Percentiles rank a stretch among this genome's conserved stretches.
Evolutionary conservation across 768 basidiomycete species (phyloP).

Genomic region (Tulasnella sp.): DNA sequence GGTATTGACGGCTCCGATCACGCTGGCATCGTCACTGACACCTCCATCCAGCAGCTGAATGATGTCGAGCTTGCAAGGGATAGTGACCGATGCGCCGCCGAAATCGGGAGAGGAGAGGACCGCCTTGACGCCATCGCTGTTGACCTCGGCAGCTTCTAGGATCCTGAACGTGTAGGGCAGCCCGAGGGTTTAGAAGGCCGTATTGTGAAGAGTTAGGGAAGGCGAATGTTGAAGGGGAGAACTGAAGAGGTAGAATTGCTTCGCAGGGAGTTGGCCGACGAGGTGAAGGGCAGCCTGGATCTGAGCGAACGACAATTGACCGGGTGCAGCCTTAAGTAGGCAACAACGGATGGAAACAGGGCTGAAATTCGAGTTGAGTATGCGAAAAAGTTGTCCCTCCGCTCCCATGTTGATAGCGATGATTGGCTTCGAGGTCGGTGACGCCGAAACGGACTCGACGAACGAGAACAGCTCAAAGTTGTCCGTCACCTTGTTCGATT

Average conservation of each 20-base stretch:
- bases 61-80: conserved; percentile 87
- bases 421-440: conserved; percentile 57
- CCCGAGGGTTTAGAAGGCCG: conserved; percentile 67
- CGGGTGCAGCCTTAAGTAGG: conserved; percentile 82
- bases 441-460: conserved; percentile 35
- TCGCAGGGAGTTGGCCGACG: conserved; percentile 63
- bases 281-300: conserved; percentile 75
- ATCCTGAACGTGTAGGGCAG: conserved; percentile 72
- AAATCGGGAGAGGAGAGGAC: conserved; percentile 58
- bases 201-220: conserved; percentile 90
- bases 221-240: conserved; percentile 79
- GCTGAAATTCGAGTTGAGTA: conserved; percentile 75
- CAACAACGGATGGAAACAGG: conserved; percentile 82
- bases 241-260: conserved; percentile 78
- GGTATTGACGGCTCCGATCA: conserved; percentile 94
- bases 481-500: conserved; percentile 59
- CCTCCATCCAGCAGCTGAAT: conserved; percentile 64
- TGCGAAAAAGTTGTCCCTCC: conserved; percentile 80
- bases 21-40: conserved; percentile 66
- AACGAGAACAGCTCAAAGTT: conserved; percentile 74
- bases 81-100: conserved; percentile 94
- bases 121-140: conserved; percentile 40
- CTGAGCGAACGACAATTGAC: conserved; percentile 80
- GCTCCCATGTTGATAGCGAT: conserved; percentile 92
- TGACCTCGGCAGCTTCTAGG: conserved; percentile 60